Conservation (phyloP, 202 grass and related monocot species). For the Schoenoplectus tabernaemontani region DNA sequence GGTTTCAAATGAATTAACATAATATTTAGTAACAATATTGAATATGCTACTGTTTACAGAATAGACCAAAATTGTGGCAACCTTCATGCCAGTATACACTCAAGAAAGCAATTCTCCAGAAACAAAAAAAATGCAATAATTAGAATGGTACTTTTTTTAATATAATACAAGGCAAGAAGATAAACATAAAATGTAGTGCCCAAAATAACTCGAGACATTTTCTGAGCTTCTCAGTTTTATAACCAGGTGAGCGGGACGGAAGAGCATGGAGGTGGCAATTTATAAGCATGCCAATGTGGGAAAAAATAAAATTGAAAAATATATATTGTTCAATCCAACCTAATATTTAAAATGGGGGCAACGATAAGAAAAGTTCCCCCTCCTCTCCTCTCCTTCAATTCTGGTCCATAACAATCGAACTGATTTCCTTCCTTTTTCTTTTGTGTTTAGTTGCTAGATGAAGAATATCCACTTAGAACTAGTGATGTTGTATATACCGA, state of each 20-base stretch:
- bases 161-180: background rate
- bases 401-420: background rate
- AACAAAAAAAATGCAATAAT: background rate
- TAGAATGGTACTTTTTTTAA: background rate
- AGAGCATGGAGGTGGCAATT: background rate
- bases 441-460: background rate
- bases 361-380: background rate
- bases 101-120: background rate
- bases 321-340: too few relatives aligned
- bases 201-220: background rate
- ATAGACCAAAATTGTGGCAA: slow-evolving; percentile 6
- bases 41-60: background rate
- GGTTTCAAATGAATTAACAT: background rate
- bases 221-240: background rate
- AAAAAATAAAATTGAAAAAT: too few relatives aligned
- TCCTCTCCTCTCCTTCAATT: background rate
- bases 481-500: slow-evolving; percentile 5
- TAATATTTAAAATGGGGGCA: too few relatives aligned
- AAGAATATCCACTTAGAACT: background rate
- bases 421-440: background rate
- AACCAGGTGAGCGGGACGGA: background rate
- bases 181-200: background rate
- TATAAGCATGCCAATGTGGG: background rate
- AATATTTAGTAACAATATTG: background rate
- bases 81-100: background rate